Conservation (phyloP, 192 early-diverging fungal genomes). For the Backusella tarrabulga region DNA sequence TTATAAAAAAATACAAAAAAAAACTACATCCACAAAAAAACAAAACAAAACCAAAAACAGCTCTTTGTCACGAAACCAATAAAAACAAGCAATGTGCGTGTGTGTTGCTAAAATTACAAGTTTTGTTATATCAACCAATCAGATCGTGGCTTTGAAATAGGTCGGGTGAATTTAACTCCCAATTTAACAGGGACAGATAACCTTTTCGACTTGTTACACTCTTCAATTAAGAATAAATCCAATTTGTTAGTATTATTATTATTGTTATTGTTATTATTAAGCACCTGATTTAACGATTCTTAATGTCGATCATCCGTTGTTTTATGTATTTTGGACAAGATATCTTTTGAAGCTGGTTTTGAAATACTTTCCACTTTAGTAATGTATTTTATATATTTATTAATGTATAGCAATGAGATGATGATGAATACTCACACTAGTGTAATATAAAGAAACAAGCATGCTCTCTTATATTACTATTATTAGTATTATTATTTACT, state of each 20-base stretch:
- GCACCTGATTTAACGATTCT: neutral
- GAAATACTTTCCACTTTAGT: neutral
- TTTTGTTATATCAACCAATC: neutral
- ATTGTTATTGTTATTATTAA: neutral
- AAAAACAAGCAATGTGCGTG: slow-evolving; percentile 7
- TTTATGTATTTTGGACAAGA: neutral
- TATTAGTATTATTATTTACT: neutral
- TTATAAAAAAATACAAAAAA: neutral
- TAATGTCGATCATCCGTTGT: neutral
- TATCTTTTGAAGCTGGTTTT: neutral
- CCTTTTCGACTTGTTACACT: neutral
- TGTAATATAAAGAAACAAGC: too few species aligned
- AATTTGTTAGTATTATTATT: neutral
- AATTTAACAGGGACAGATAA: neutral
- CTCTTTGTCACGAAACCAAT: slow-evolving; percentile 6
- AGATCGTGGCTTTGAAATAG: neutral
- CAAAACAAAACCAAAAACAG: neutral
- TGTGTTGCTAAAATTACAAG: slow-evolving; percentile 4
- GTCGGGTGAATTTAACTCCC: neutral
- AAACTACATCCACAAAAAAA: neutral
- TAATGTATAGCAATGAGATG: too few species aligned
- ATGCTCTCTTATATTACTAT: neutral
- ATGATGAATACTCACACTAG: too few species aligned
- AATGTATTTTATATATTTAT: neutral
- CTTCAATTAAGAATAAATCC: neutral